Percentiles rank a stretch among this genome's conserved stretches.
phyloP scores from a whole-genome alignment of 371 early-diverging fungal genomes.

The Rhizopus microsporus region DNA sequence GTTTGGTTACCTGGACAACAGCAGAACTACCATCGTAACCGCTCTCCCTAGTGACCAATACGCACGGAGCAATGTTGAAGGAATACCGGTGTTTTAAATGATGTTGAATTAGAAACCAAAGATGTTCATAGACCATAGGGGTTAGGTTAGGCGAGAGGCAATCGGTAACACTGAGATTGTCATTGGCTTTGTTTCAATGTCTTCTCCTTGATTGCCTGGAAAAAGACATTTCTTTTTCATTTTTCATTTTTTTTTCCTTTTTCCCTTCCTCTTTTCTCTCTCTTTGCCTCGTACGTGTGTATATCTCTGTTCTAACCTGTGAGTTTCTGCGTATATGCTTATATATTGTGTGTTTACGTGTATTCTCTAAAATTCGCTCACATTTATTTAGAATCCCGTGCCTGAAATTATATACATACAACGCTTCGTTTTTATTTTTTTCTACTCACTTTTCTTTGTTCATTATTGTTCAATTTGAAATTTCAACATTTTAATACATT shows the following conservation, averaged over 20 bases:
- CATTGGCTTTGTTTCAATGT: slow-evolving; percentile 34
- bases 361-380: slow-evolving; percentile 5
- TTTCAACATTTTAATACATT: no score
- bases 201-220: slow-evolving; percentile 12
- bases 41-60: background rate
- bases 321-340: background rate
- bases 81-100: background rate
- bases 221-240: slow-evolving; percentile 5
- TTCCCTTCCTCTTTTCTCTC: slow-evolving; percentile 5
- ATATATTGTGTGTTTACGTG: slow-evolving; percentile 7
- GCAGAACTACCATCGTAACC: no score
- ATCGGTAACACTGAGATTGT: slow-evolving; percentile 23
- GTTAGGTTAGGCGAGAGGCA: slow-evolving; percentile 23
- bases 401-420: slow-evolving; percentile 15
- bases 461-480: no score
- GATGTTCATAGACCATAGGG: slow-evolving; percentile 10
- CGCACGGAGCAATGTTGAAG: slow-evolving; percentile 1
- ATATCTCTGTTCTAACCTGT: background rate
- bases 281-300: background rate
- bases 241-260: slow-evolving; percentile 3
- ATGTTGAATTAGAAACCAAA: background rate
- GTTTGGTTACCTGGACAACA: no score
- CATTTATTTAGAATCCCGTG: slow-evolving; percentile 28
- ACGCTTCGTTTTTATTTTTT: background rate
- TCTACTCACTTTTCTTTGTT: background rate